phyloP scores from a whole-genome alignment of 306 rosid genomes.

The Cotoneaster glaucophyllus region DNA sequence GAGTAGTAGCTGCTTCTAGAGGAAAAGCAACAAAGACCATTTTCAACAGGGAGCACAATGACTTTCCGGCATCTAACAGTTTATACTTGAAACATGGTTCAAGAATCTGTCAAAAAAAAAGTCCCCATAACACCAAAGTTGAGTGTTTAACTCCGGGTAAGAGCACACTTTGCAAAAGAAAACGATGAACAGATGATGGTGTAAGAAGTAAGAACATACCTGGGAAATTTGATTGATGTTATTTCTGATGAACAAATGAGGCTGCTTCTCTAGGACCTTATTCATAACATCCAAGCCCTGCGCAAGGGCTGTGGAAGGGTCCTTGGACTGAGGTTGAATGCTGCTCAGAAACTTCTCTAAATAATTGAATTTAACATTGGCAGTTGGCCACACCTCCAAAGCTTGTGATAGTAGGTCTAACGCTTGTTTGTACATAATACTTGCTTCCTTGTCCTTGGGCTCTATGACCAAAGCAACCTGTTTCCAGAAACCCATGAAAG shows the following conservation, averaged over 20 bases:
- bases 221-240: slow-evolving; percentile 95
- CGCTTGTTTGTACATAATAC: slow-evolving; percentile 92
- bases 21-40: slow-evolving; percentile 96
- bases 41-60: slow-evolving; percentile 89
- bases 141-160: slow-evolving; percentile 9
- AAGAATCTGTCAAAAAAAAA: slow-evolving; percentile 63
- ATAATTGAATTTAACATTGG: slow-evolving; percentile 93
- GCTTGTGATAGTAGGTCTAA: slow-evolving; percentile 94
- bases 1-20: slow-evolving; percentile 69
- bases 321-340: slow-evolving; percentile 97
- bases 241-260: slow-evolving; percentile 87
- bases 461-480: slow-evolving; percentile 98
- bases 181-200: background rate
- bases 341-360: slow-evolving; percentile 93
- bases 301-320: slow-evolving; percentile 94
- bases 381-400: slow-evolving; percentile 97
- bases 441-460: slow-evolving; percentile 98
- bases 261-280: slow-evolving; percentile 97
- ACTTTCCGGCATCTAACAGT: slow-evolving; percentile 87
- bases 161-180: slow-evolving; percentile 5
- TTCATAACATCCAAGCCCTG: slow-evolving; percentile 99
- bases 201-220: slow-evolving; percentile 40
- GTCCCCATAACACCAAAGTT: background rate
- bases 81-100: slow-evolving; percentile 97
- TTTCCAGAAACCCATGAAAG: slow-evolving; percentile 24